Evolutionary conservation across 1,139 yeast species (phyloP), one percentile per base, ranked within the genome.

Genomic region (Pichia sorboxylosa): DNA sequence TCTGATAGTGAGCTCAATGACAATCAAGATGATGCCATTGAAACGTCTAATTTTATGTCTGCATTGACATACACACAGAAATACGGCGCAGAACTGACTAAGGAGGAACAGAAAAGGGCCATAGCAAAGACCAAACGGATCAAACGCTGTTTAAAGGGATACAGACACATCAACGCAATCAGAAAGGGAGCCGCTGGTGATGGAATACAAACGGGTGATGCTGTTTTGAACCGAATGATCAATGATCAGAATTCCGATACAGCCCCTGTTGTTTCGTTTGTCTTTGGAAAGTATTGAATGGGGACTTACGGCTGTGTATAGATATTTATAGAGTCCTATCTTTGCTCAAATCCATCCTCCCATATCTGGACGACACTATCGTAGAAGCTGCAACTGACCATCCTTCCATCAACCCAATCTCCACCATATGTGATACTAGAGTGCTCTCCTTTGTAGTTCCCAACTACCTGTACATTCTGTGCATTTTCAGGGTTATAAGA

Each of bases 361-460:
- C 96, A 87, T 23, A 66, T 53, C 45, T 84, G 94, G 2, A 87
- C 69, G 17, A 80, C 72, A 38, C 70, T 69, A 54, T 90, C 98
- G 57, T 90, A 90, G 53, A 90, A 90, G 34, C 95, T 83, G 51
- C 96, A 85, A 1, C 95, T 85, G 4, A 73, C 77, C 4, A 79
- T 66, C 16, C 48, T 48, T 13, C 61, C 61, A 1, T 51, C 52
- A 9, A 68, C 59, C 94, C 96, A 85, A 49, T 82, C 95, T 4
- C 93, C 95, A 0, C 97, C 97, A 49, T 90, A 90, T 33, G 90
- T 85, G 84, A 90, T 90, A 43, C 95, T 83, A 30, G 74, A 77
- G 52, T 90, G 97, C 17, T 79, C 81, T 19, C 68, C 69, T 41
- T 76, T 78, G 50, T 76, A 70, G 39, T 65, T 68, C 17, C 62